Evolutionary conservation across 495 filamentous ascomycete species (phyloP).

Genomic region (Aspergillus baeticus): DNA sequence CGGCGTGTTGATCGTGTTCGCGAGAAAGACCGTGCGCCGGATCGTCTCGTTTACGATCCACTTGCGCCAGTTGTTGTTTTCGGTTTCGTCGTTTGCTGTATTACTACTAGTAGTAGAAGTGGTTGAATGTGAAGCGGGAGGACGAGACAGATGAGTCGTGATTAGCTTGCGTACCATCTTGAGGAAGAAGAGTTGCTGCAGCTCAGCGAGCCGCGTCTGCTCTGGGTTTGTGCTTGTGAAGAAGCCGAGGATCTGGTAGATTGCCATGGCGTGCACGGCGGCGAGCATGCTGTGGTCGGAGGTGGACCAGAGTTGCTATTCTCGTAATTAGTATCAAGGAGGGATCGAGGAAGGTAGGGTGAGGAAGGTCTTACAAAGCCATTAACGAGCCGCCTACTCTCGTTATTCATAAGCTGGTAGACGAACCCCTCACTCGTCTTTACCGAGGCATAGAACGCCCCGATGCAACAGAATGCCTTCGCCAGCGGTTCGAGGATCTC

Average conservation of each 20-base stretch:
- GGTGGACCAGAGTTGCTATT: slow-evolving; percentile 8
- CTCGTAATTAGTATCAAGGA: no score
- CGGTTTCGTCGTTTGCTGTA: no score
- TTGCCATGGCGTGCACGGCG: slow-evolving; percentile 3
- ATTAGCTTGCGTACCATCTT: slow-evolving; percentile 9
- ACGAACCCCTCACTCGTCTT: slow-evolving; percentile 6
- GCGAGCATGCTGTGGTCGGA: slow-evolving; percentile 6
- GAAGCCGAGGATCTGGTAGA: slow-evolving; percentile 9
- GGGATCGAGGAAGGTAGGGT: no score
- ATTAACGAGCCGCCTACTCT: slow-evolving; percentile 6
- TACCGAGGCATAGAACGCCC: slow-evolving; percentile 5
- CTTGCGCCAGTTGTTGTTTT: slow-evolving; percentile 7
- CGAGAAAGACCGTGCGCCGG: slow-evolving; percentile 1
- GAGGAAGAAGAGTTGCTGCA: slow-evolving; percentile 5
- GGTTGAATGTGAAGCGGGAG: no score
- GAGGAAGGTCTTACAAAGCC: slow-evolving; percentile 9
- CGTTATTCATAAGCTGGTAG: slow-evolving; percentile 4
- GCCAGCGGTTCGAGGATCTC: slow-evolving; percentile 1
- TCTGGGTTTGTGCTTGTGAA: slow-evolving; percentile 1
- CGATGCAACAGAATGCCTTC: slow-evolving; percentile 7
- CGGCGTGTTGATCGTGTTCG: slow-evolving; percentile 3
- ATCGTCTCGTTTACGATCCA: slow-evolving; percentile 8
- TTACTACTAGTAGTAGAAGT: no score
- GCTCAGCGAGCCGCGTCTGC: slow-evolving; percentile 1
- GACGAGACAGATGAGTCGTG: not conserved